Base-by-base conservation (phyloP, 495 filamentous ascomycete genomes). In the Pyrenopolyporus hunteri region DNA sequence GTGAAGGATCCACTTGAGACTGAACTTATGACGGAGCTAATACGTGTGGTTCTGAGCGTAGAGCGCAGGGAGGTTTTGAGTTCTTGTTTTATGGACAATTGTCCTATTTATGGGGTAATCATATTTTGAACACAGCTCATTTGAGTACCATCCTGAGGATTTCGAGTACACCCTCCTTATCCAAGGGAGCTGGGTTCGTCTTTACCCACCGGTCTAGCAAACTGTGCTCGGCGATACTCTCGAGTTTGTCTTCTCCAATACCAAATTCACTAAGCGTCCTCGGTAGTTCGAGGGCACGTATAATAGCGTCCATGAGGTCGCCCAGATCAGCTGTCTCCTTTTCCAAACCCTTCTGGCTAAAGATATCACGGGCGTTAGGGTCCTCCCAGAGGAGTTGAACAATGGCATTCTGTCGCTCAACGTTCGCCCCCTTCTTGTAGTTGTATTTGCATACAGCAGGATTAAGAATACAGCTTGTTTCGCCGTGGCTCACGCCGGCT, bases 361-460 rank as follows among this genome's bases (percentile, higher is more conserved):
- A 69, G 2, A 82, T 71, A 3, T 72, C 66, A 0, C 47, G 60
- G 1, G 82, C 77, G 6, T 75, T 64, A 0, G 67, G 29, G 31
- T 81, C 76, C 8, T 69, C 47, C 59, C 80, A 73, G 8, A 87
- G 66, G 20, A 82, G 71, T 4, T 76, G 53, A 4, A 75, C 67
- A 0, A 85, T 73, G 0, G 67, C 70, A 7, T 69, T 63, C 62
- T 87, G 85, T 2, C 77, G 68, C 4, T 73, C 75, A n/a, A 66
- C 66, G 49, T 85, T 85, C n/a, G 56, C 75, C 70, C 32, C 71
- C 70, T 64, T 69, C 31, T 61, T 60, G 1, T 78, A 76, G 47
- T 87, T 87, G 60, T 73, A 87, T 62, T 84, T 85, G 63, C 78
- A 82, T 6, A 87, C 84, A 4, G 83, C 80, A 2, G 85, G 84